These are phyloP conservation scores for Exophiala dermatitidis DNA, from an alignment of 2,329 filamentous ascomycete species.

Conservation along the genomic window DNA sequence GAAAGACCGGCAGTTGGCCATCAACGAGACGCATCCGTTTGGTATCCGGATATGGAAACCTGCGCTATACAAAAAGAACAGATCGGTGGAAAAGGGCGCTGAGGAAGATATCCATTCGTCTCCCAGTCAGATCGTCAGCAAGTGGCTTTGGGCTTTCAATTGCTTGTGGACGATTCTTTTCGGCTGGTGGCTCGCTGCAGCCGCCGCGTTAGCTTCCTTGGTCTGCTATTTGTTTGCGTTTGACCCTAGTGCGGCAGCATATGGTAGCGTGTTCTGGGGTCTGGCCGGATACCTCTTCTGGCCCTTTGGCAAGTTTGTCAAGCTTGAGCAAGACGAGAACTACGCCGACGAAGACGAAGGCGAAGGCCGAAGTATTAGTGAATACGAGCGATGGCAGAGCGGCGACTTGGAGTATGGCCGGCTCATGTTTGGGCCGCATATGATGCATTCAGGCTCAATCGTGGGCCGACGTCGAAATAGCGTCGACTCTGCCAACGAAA, in stretches of 20 bases:
- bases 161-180: constrained; percentile 83
- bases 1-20: constrained; percentile 92
- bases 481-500: constrained; percentile 81
- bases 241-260: constrained; percentile 71
- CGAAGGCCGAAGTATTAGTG: constrained; percentile 92
- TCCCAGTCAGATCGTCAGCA: constrained; percentile 77
- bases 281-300: constrained; percentile 84
- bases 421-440: constrained; percentile 83
- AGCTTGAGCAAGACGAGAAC: constrained; percentile 84
- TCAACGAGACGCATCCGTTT: constrained; percentile 97
- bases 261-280: constrained; percentile 77
- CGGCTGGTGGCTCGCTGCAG: constrained; percentile 87
- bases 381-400: constrained; percentile 98
- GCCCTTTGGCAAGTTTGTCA: constrained; percentile 93
- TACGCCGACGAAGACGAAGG: constrained; percentile 92
- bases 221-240: constrained; percentile 75
- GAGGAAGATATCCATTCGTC: constrained; percentile 96
- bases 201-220: constrained; percentile 66
- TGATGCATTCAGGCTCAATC: constrained; percentile 59
- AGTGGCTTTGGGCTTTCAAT: constrained; percentile 81
- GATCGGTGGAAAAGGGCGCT: constrained; percentile 91
- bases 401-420: constrained; percentile 93
- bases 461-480: constrained; percentile 81
- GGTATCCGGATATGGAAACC: constrained; percentile 99
- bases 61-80: constrained; percentile 92